Evolutionary conservation across 2,329 filamentous ascomycete species (phyloP).

Genomic region (Mycosphaerella sp.): DNA sequence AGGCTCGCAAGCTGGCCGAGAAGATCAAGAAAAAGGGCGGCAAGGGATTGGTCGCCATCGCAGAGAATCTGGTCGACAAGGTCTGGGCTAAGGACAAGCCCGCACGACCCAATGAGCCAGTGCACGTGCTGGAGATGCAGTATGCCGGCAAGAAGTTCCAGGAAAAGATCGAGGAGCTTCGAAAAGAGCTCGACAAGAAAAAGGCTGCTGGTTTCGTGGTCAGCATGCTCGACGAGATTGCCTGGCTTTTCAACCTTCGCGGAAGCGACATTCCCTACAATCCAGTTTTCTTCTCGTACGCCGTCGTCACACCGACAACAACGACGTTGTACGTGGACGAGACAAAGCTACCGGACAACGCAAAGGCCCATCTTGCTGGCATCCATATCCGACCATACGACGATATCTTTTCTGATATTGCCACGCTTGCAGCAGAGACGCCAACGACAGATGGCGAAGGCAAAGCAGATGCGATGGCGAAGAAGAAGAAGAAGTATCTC

Average conservation of each 20-base stretch:
- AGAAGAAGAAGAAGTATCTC: constrained; percentile 66
- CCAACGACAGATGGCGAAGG: constrained; percentile 17
- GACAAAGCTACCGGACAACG: constrained; percentile 64
- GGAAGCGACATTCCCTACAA: constrained; percentile 97
- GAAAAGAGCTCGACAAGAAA: constrained; percentile 88
- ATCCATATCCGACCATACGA: constrained; percentile 77
- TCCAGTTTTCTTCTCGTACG: constrained; percentile 97
- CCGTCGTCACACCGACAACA: constrained; percentile 67
- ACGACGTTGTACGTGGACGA: constrained; percentile 81
- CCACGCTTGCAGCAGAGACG: constrained; percentile 50
- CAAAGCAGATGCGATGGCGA: constrained; percentile 35
- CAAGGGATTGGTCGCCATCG: constrained; percentile 64
- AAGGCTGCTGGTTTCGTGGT: constrained; percentile 81
- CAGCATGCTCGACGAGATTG: constrained; percentile 92
- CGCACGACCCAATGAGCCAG: constrained; percentile 64
- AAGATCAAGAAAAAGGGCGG: constrained; percentile 84
- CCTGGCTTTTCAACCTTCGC: constrained; percentile 96
- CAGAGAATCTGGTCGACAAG: constrained; percentile 79
- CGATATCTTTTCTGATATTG: constrained; percentile 71
- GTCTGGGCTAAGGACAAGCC: constrained; percentile 79
- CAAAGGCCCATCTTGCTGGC: constrained; percentile 61
- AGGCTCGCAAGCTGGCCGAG: constrained; percentile 69
- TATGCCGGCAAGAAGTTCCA: constrained; percentile 77
- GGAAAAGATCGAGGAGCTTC: constrained; percentile 75
- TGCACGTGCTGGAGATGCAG: constrained; percentile 63